Evolutionary conservation across 352 stramenopile species (phyloP), one percentile per base, ranked within the genome.

Genomic region (Phytophthora quininea): DNA sequence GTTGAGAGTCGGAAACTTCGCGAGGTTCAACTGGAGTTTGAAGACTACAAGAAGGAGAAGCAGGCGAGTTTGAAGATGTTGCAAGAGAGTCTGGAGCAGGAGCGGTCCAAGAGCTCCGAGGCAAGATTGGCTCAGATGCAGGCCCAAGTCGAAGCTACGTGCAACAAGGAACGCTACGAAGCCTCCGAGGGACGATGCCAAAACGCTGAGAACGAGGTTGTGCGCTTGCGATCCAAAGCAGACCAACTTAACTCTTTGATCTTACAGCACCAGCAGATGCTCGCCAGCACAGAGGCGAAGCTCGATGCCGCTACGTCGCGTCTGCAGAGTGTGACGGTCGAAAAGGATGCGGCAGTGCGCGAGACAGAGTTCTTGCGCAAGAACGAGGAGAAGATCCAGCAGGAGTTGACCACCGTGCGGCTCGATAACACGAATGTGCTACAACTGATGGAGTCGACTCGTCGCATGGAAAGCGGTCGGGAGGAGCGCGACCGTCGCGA

Each of bases 21-120:
- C 38, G 84, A 92, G 30, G 47, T 92, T 4, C 82, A 92, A 51
- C 62, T 74, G 15, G 84, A 96, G 32, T 92, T 93, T 52, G 86
- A 88, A 4, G 76, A 90, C 48, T 92, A 92, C 74, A 90, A 89
- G 64, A 84, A 90, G 48, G 87, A 95, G 43, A 93, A 92, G 60
- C 76, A 91, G 30, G 52, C 67, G 3, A 89, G 75, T 49, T 58
- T 86, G 30, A 87, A 91, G 57, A 70, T 89, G 60, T 27, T 96
- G 29, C 80, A 93, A 38, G 83, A 91, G 29, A 57, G 76, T n/a
- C 59, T 94, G 4, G 84, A 96, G 19, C 64, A 81, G 59, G 64
- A 85, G 15, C 82, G 76, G 19, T 43, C 54, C 29, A 86, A 92
- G 19, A 70, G 50, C 32, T 88, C 84, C 3, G 59, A 81, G 35